Percentiles rank a stretch among this genome's conserved stretches.
Conservation (phyloP, 179 eudicot species). For the Silene vulgaris region DNA sequence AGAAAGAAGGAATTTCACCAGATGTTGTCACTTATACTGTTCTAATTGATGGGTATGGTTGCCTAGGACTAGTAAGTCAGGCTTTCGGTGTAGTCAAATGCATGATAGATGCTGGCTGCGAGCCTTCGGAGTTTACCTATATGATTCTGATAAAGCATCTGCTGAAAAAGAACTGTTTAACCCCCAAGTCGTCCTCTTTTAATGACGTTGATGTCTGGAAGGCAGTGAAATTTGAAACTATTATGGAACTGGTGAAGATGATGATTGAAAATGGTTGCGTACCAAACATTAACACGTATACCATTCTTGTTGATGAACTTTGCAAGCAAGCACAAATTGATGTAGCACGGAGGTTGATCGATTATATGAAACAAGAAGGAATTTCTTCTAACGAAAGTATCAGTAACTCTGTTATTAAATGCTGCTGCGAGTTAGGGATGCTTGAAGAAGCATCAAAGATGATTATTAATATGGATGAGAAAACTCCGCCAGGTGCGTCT, state of each 20-base stretch:
- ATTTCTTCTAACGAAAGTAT: conserved; percentile 49
- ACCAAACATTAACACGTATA: conserved; percentile 42
- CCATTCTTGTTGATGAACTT: conserved; percentile 49
- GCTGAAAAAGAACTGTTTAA: conserved; percentile 28
- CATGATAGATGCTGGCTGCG: conserved; percentile 60
- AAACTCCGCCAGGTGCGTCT: too few species aligned
- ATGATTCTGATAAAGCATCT: conserved; percentile 65
- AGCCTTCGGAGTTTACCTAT: conserved; percentile 69
- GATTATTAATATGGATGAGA: conserved; percentile 34
- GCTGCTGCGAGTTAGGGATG: conserved; percentile 55
- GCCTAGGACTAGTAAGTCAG: conserved; percentile 39
- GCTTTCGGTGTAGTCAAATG: conserved; percentile 56
- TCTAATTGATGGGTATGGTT: conserved; percentile 65
- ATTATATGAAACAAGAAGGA: conserved; percentile 49
- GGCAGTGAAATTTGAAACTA: conserved; percentile 55
- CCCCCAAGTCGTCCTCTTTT: conserved; percentile 25
- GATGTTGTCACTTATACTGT: conserved; percentile 66
- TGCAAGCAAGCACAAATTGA: conserved; percentile 52
- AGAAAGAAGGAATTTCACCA: conserved; percentile 41
- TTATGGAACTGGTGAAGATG: conserved; percentile 43
- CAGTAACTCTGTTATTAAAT: conserved; percentile 43
- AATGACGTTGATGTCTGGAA: conserved; percentile 63
- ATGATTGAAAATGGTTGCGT: conserved; percentile 54
- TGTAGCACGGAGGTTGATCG: conserved; percentile 55
- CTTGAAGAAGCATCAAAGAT: conserved; percentile 46